Base-by-base conservation (phyloP, 2,329 filamentous ascomycete species). In the Microcyclospora pomicola region DNA sequence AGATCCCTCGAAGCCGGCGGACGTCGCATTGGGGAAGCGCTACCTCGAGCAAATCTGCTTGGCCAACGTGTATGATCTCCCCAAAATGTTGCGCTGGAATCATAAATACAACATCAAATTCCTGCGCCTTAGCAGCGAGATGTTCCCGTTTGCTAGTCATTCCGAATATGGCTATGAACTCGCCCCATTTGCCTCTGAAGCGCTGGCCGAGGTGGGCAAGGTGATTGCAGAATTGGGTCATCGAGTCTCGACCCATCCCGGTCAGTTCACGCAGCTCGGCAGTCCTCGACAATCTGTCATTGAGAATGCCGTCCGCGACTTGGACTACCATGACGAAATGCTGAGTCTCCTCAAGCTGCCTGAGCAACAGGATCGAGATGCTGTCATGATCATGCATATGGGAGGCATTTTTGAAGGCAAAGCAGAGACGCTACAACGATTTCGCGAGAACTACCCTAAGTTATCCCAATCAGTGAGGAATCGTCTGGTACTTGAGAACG, bases 101-200 rank as follows among this genome's bases (percentile, higher is more conserved):
- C 80, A 92, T 46, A 82, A 76, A 48, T 95, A 88, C 47, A 79
- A 80, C 30, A 96, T 96, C 61, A 87, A 77, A 49, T 95, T 96
- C 58, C 75, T 96, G 73, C 75, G 88, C 1, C 67, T 96, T 14
- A 93, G 84, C 49, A 93, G 84, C 38, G 88, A 95, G 50, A 95
- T 95, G 82, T 96, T 96, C 47, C 88, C 88, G 0, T 95, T 95
- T 57, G 88, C 88, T 2, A 92, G 83, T 46, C 88, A 96, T 52
- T 71, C 73, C 15, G 80, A 84, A 44, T 80, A 93, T 47, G 88
- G 87, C 0, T 96, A 96, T 59, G 80, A 75, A 48, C 68, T 96
- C 10, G 78, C 77, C 0, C 80, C 82, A 0, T 95, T 95, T 56
- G 88, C 87, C 0, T 75, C 82, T 0, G 78, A 86, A 11, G 76